These are phyloP conservation scores for Hypoxylon sp. DNA, from an alignment of 2,329 filamentous ascomycete genomes.

Conservation along the genomic window DNA sequence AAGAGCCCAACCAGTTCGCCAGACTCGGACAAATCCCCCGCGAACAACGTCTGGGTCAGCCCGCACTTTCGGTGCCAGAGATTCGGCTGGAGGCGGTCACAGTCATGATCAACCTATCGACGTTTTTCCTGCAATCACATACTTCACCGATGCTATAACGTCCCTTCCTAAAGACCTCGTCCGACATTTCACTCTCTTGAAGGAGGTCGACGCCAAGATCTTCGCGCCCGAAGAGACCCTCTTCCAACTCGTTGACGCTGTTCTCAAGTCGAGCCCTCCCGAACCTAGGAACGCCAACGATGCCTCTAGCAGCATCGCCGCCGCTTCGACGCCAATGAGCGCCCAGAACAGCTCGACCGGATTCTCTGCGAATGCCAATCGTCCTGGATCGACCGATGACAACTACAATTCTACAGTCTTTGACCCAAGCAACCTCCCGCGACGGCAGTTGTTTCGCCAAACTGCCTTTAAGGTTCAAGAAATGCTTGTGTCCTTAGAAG, in stretches of 20 bases:
- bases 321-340: constrained; percentile 64
- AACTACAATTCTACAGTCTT: constrained; percentile 63
- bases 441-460: constrained; percentile 82
- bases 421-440: constrained; percentile 72
- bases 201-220: constrained; percentile 98
- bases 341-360: constrained; percentile 65
- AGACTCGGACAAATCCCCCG: constrained; percentile 75
- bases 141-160: constrained; percentile 92
- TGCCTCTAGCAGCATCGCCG: constrained; percentile 60
- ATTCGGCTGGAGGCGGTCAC: constrained; percentile 62
- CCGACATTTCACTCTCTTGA: constrained; percentile 93
- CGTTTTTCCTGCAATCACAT: constrained; percentile 76
- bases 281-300: constrained; percentile 63
- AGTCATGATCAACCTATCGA: constrained; percentile 73
- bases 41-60: constrained; percentile 66
- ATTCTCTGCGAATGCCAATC: constrained; percentile 56
- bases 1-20: constrained; percentile 74
- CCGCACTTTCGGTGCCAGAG: constrained; percentile 62
- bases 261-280: constrained; percentile 67
- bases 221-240: constrained; percentile 89
- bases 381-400: constrained; percentile 61
- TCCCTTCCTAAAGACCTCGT: constrained; percentile 95
- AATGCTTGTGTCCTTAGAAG: constrained; percentile 91
- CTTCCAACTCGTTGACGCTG: constrained; percentile 78
- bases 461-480: constrained; percentile 84